A percentile compares a stretch with the other conserved stretches of the same genome.
phyloP scores from a whole-genome alignment of 306 rosid genomes.

The Pyrus bretschneideri region DNA sequence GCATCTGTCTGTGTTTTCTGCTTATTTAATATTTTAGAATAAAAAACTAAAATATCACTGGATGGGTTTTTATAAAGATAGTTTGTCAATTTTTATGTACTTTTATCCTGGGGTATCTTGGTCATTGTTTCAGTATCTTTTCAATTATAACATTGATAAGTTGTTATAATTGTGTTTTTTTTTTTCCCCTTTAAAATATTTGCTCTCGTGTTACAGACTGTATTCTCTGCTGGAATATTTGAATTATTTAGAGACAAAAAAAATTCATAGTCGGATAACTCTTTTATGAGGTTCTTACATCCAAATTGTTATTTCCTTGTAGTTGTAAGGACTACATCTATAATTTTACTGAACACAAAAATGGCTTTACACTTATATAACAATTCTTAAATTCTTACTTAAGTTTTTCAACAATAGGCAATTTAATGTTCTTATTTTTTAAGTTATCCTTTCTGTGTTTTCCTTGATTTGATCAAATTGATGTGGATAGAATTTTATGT shows the following conservation, averaged over 20 bases:
- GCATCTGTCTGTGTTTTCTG: too few relatives aligned
- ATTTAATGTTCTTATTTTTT: neutral
- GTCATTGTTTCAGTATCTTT: too few relatives aligned
- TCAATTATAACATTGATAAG: too few relatives aligned
- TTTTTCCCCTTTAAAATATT: too few relatives aligned
- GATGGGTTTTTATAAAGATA: too few relatives aligned
- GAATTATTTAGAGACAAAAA: neutral
- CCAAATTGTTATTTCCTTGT: neutral
- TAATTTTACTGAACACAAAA: neutral
- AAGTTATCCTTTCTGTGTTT: constrained; percentile 7
- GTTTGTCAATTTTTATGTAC: too few relatives aligned
- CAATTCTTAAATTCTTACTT: neutral
- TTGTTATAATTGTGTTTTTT: too few relatives aligned
- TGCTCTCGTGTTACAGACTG: too few relatives aligned
- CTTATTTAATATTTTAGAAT: too few relatives aligned
- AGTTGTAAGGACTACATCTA: neutral
- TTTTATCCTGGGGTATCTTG: neutral
- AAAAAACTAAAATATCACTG: too few relatives aligned
- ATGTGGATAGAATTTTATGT: neutral
- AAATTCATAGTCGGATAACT: neutral
- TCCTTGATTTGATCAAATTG: neutral
- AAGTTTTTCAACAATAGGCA: neutral
- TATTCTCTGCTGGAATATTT: neutral
- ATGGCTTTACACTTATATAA: neutral
- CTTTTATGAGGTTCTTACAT: neutral